phyloP scores from a whole-genome alignment of 768 basidiomycete species.

The Lentinula boryana region DNA sequence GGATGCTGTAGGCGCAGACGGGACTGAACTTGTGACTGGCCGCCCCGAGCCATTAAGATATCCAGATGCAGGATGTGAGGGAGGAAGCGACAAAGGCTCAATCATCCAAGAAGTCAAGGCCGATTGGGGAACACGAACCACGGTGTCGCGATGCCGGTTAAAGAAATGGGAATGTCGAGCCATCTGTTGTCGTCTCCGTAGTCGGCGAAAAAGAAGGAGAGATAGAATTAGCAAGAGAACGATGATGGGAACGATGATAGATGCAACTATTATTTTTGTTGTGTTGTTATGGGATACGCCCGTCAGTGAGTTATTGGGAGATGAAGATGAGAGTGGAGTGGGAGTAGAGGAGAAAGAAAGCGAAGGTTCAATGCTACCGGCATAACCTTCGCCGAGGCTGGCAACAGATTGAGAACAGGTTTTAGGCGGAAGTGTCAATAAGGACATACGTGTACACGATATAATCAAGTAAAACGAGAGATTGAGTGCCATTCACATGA shows the following conservation, averaged over 20 bases:
- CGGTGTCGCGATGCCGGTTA: not conserved
- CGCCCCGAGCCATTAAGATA: not conserved
- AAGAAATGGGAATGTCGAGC: not conserved
- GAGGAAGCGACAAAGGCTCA: not conserved
- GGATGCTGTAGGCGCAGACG: not conserved
- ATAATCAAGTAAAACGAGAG: constrained; percentile 31
- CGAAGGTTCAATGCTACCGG: not conserved
- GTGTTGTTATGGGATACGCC: not conserved
- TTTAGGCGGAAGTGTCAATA: not conserved
- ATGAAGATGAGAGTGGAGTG: not conserved
- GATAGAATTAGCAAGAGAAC: not conserved
- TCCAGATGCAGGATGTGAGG: constrained; percentile 1
- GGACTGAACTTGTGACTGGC: not conserved
- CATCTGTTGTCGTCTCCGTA: not conserved
- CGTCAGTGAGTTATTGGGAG: not conserved
- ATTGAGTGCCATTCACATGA: constrained; percentile 16
- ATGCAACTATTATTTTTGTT: not conserved
- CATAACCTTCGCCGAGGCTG: not conserved
- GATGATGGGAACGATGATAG: not conserved
- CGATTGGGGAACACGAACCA: not conserved
- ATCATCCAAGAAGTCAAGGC: not conserved
- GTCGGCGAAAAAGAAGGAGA: not conserved
- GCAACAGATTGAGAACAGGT: not conserved
- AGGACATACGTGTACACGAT: constrained; percentile 31
- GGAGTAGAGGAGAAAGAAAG: not conserved